A percentile compares a stretch with the other conserved stretches of the same genome.
These are phyloP conservation scores for Wallacemonas sp. DNA, from an alignment of 208 protist genomes.

Conservation along the genomic window DNA sequence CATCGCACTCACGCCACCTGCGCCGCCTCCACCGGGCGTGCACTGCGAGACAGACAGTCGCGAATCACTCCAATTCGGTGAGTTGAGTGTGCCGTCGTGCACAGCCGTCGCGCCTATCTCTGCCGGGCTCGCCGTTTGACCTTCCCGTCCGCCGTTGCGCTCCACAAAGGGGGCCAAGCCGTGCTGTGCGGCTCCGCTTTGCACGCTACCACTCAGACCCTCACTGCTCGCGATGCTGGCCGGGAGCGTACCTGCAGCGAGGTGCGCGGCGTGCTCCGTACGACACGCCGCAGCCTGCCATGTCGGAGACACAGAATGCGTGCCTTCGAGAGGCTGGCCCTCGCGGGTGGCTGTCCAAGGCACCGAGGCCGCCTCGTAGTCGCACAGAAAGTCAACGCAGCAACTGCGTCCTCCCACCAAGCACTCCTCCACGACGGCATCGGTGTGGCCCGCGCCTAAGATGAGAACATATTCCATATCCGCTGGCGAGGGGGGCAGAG, in stretches of 20 bases:
- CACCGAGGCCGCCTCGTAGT: constrained; percentile 40
- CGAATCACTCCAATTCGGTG: not conserved
- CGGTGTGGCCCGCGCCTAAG: constrained; percentile 57
- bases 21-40: not conserved
- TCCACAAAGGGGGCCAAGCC: no score
- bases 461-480: constrained; percentile 65
- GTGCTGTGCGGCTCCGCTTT: not conserved
- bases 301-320: no score
- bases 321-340: no score
- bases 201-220: constrained; percentile 5
- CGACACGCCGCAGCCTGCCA: no score
- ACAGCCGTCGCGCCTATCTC: not conserved
- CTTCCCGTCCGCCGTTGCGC: no score
- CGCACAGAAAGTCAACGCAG: constrained; percentile 75
- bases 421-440: constrained; percentile 79
- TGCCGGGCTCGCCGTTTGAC: no score
- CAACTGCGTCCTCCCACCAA: constrained; percentile 54
- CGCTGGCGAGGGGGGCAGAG: constrained; percentile 25
- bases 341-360: not conserved
- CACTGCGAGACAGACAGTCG: constrained; percentile 7
- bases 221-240: constrained; percentile 5
- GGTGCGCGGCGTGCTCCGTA: no score
- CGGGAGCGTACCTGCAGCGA: not conserved
- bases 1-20: not conserved
- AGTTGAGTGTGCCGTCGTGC: not conserved